These are phyloP conservation scores for Amaranthus tricolor DNA, from an alignment of 179 eudicot species.

Conservation along the genomic window DNA sequence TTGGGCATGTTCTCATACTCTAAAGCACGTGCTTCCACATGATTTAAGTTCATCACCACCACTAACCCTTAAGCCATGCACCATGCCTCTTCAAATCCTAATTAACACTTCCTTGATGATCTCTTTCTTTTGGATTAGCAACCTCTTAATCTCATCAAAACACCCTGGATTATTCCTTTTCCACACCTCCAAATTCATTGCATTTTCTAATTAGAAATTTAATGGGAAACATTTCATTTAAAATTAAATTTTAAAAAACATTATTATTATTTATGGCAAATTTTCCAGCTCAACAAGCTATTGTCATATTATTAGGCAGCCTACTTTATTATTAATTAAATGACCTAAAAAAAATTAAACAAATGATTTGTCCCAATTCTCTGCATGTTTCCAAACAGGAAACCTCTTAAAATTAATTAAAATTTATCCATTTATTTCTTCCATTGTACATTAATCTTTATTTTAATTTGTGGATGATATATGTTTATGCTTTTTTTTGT, in stretches of 20 bases:
- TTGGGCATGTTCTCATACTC: constrained; percentile 54
- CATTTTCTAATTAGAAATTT: constrained; percentile 20
- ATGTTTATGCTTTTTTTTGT: too few relatives aligned
- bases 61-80: constrained; percentile 24
- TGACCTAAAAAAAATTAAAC: neutral
- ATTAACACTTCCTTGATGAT: constrained; percentile 10
- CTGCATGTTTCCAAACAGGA: constrained; percentile 25
- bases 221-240: neutral
- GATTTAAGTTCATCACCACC: constrained; percentile 25
- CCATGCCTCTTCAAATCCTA: constrained; percentile 22
- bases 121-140: constrained; percentile 4
- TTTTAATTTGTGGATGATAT: too few relatives aligned
- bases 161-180: constrained; percentile 79
- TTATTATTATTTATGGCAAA: neutral
- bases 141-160: constrained; percentile 39
- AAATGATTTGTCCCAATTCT: neutral
- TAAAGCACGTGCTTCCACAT: constrained; percentile 69
- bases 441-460: too few relatives aligned
- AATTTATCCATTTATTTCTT: too few relatives aligned
- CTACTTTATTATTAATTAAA: neutral
- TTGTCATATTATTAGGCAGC: constrained; percentile 7
- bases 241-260: too few relatives aligned
- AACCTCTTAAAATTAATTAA: constrained; percentile 6
- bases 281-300: constrained; percentile 26
- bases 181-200: constrained; percentile 60